Base-by-base conservation (phyloP, 2,329 filamentous ascomycete genomes). In the Aspergillus puulaauensis region DNA sequence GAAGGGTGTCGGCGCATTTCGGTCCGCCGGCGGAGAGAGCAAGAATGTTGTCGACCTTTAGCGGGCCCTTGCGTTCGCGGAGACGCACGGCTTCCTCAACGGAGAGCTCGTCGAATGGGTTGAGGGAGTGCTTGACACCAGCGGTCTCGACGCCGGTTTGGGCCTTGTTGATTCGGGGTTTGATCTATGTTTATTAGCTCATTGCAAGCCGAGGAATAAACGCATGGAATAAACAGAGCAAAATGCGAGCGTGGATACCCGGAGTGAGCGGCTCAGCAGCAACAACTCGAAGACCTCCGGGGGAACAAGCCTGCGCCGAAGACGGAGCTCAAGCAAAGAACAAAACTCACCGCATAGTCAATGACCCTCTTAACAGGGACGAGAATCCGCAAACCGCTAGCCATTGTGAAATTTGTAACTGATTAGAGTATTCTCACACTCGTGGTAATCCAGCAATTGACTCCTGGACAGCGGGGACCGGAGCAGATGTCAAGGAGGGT, bases 21-120 rank as follows among this genome's bases (percentile, higher is more conserved):
- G 92, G 73, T 2, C 93, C 93, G 5, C 95, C 95, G 51, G 91
- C 93, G 54, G 88, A 90, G 75, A 98, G 86, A 68, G 91, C 90
- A 73, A 95, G 87, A 72, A 99, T 98, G 75, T 97, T 92, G 66
- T 92, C 88, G 61, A 99, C 93, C 69, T 89, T 88, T 63, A 84
- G 81, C 17, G 86, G 83, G 17, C 86, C 86, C 55, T 63, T 90
- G 81, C 90, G 90, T 77, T 98, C 93, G 76, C 95, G 93, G 73
- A 99, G 89, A 41, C 91, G 91, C 52, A 97, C 90, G 52, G 93
- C 91, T 81, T 98, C 95, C 80, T 99, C 95, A 76, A 99, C 87
- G 44, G 92, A 96, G 71, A 99, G 90, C 77, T 99, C 95, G 82
- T 99, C 95, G 79, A 99, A 99, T 19, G 95, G 95, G 83, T 98